Base-by-base conservation (phyloP, 139 green algal genomes). In the Chlamydomonas incerta region DNA sequence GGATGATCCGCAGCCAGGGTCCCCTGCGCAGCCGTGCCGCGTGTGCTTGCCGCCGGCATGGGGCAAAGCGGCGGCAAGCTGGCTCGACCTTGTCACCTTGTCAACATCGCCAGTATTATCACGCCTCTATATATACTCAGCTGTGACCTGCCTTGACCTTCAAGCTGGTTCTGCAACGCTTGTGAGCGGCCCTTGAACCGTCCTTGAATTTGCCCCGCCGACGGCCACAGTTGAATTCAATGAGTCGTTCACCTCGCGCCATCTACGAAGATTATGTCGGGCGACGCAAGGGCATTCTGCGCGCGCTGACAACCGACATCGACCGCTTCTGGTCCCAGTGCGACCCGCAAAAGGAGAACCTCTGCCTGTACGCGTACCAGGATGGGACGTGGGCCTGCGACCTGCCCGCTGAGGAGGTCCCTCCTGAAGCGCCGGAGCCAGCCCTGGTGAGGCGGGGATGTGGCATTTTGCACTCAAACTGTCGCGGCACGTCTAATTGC, bases 381-480 rank as follows among this genome's bases (percentile, higher is more conserved):
- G 94, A 97, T 74, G 95, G 94, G 5, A 93, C 65, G 21, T 97
- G 95, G 95, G 88, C 92, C 47, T 94, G 97, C 72, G 93, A 96
- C 65, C 83, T 94, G 2, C 93, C 93, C 3, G 89, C 92, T 21
- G 93, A 95, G 81, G 95, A 99, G 85, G 96, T 99, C 31, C 97
- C 97, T 0, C 94, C 97, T 3, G 97, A 99, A 90, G 89, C 98
- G 67, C 97, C 97, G 21, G 97, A 99, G 90, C 97, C 97, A 18
- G 82, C 86, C 0, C 62, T 92, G 28, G 88, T 87, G 26, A 85
- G 88, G 14, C 84, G 81, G 28, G 80, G 20, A 8, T 28, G 21
- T 26, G 21, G 67, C 3, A 29, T 18, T 18, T 72, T 46, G 17
- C 24, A 9, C 41, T 9, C 65, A 24, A 62, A 62, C 11, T 24